phyloP scores from a whole-genome alignment of 2,329 filamentous ascomycete genomes.

The Fusarium sulawesiense region DNA sequence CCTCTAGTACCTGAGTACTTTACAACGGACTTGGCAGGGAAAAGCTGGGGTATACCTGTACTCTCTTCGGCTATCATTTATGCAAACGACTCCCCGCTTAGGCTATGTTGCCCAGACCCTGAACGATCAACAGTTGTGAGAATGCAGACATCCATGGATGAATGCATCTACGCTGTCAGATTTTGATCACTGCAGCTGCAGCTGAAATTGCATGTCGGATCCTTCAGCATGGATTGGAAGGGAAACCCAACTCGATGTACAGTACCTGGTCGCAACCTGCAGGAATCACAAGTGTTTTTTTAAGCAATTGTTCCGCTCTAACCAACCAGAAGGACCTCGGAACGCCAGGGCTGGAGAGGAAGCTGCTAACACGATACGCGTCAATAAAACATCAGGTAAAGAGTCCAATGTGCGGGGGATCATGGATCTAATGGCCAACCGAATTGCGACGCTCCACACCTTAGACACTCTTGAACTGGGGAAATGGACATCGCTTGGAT shows the following conservation, averaged over 20 bases:
- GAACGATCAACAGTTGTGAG: slow-evolving; percentile 8
- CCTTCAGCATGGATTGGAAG: slow-evolving; percentile 12
- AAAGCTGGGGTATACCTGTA: slow-evolving; percentile 21
- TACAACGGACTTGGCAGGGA: background rate
- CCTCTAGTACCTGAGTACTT: background rate
- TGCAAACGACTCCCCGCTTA: slow-evolving; percentile 18
- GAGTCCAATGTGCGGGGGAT: slow-evolving; percentile 42
- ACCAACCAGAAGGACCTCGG: slow-evolving; percentile 35
- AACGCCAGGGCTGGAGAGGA: slow-evolving; percentile 24
- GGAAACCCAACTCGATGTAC: background rate
- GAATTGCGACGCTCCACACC: slow-evolving; percentile 42
- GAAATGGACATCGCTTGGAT: slow-evolving; percentile 19
- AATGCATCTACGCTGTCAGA: slow-evolving; percentile 11
- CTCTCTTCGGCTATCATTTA: slow-evolving; percentile 23
- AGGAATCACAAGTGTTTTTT: slow-evolving; percentile 26
- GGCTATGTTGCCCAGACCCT: background rate
- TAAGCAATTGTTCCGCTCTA: slow-evolving; percentile 16
- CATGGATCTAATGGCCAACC: slow-evolving; percentile 23
- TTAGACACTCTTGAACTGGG: slow-evolving; percentile 30
- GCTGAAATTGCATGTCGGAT: slow-evolving; percentile 22
- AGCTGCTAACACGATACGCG: slow-evolving; percentile 36
- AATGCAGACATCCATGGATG: slow-evolving; percentile 5
- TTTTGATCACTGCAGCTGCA: slow-evolving; percentile 6
- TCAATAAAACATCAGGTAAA: slow-evolving; percentile 42
- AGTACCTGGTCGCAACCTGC: slow-evolving; percentile 1